Percentiles rank a stretch among this genome's conserved stretches.
Conservation (phyloP, 2,329 filamentous ascomycete genomes). For the Macroventuria anomochaeta region DNA sequence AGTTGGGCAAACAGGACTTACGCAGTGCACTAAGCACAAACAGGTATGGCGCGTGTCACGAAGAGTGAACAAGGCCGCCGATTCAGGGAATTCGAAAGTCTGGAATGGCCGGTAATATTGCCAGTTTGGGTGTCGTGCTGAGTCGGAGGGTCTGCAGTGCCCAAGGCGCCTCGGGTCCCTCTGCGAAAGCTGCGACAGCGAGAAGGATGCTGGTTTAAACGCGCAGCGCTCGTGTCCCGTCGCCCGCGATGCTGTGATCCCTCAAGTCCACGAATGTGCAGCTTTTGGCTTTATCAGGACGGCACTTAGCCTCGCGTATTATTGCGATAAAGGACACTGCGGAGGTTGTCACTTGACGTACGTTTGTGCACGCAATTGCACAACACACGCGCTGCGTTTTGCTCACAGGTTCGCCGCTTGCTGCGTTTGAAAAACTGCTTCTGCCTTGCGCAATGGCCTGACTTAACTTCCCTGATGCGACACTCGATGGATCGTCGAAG, state of each 20-base stretch:
- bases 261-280: constrained; percentile 38
- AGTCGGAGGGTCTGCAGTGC: constrained; percentile 29
- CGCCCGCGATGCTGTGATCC: constrained; percentile 37
- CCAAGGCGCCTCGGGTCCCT: constrained; percentile 21
- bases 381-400: constrained; percentile 31
- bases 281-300: constrained; percentile 37
- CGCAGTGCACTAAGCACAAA: constrained; percentile 45
- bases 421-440: constrained; percentile 30
- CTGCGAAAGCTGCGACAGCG: constrained; percentile 24
- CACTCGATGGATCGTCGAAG: constrained; percentile 30
- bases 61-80: constrained; percentile 34
- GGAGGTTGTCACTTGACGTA: constrained; percentile 46
- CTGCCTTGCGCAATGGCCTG: constrained; percentile 32
- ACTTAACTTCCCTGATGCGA: constrained; percentile 32
- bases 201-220: constrained; percentile 27
- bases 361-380: constrained; percentile 43
- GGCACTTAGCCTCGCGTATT: constrained; percentile 44
- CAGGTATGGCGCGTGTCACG: constrained; percentile 39
- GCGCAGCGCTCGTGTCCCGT: constrained; percentile 34
- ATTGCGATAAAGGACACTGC: constrained; percentile 40
- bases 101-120: constrained; percentile 44
- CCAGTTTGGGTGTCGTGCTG: constrained; percentile 36
- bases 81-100: constrained; percentile 29
- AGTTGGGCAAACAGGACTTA: constrained; percentile 36
- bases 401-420: constrained; percentile 20